phyloP scores from a whole-genome alignment of 1,284 basidiomycete species.

The Tilletia setariae region DNA sequence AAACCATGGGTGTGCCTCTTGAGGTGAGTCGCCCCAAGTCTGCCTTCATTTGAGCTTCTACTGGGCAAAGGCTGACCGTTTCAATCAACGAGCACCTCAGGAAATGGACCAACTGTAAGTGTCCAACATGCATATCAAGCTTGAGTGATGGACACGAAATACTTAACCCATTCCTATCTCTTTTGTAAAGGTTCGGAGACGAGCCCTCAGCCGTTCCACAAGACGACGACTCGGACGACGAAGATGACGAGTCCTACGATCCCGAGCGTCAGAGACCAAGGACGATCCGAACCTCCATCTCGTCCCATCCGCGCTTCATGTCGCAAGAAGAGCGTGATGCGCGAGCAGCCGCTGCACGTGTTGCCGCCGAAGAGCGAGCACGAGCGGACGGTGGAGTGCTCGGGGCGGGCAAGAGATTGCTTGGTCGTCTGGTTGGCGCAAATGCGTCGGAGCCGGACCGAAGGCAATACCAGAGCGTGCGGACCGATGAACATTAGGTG shows the following conservation, averaged over 20 bases:
- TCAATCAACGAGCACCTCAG: constrained; percentile 31
- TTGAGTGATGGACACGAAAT: too few relatives aligned
- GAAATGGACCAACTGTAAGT: constrained; percentile 46
- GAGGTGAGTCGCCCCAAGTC: constrained; percentile 55
- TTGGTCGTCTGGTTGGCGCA: constrained; percentile 25
- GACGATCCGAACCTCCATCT: constrained; percentile 37
- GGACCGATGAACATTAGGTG: constrained; percentile 38
- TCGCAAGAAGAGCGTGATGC: constrained; percentile 71
- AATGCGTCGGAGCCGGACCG: constrained; percentile 26
- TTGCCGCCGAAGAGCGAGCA: constrained; percentile 58
- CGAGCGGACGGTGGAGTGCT: constrained; percentile 55
- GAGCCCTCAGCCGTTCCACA: constrained; percentile 52
- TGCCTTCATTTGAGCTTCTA: constrained; percentile 53
- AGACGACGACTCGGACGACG: constrained; percentile 34
- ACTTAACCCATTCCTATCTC: too few relatives aligned
- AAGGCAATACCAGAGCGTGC: constrained; percentile 34
- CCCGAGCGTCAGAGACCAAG: constrained; percentile 24
- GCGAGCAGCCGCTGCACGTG: constrained; percentile 47
- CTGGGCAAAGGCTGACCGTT: constrained; percentile 49
- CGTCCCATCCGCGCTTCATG: constrained; percentile 62
- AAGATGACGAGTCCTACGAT: constrained; percentile 19
- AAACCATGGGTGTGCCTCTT: constrained; percentile 60
- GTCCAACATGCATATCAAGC: constrained; percentile 26
- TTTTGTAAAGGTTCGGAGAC: constrained; percentile 13
- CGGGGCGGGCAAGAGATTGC: constrained; percentile 18